These are phyloP conservation scores for Yamadazyma tumulicola DNA, from an alignment of 805 yeast genomes.

Conservation along the genomic window DNA sequence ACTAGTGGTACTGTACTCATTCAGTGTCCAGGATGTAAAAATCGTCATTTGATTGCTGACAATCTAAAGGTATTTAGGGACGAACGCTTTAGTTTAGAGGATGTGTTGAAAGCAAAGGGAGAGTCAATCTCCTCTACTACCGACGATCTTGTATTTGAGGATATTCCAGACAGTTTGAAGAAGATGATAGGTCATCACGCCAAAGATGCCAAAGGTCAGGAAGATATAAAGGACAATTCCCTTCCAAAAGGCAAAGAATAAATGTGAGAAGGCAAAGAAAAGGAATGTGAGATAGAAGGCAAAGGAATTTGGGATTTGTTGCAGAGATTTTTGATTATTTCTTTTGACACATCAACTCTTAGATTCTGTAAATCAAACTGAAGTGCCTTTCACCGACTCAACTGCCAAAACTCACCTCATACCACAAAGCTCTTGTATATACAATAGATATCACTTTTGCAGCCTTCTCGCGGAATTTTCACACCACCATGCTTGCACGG, in stretches of 20 bases:
- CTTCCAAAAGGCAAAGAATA: constrained; percentile 9
- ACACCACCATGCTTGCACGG: no score
- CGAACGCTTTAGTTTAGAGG: constrained; percentile 70
- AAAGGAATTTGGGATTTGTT: no score
- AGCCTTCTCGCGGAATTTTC: no score
- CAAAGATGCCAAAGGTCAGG: constrained; percentile 58
- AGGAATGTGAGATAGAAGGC: no score
- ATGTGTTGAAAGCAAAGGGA: constrained; percentile 71
- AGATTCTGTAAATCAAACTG: no score
- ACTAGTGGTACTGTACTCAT: constrained; percentile 80
- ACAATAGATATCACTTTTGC: no score
- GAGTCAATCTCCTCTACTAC: constrained; percentile 63
- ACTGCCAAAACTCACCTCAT: no score
- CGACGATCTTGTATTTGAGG: constrained; percentile 67
- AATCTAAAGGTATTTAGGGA: constrained; percentile 70
- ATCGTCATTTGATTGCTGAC: constrained; percentile 88
- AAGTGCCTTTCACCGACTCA: no score
- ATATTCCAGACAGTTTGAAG: constrained; percentile 57
- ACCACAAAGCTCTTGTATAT: no score
- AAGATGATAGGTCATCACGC: constrained; percentile 60
- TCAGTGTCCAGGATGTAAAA: constrained; percentile 88
- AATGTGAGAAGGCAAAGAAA: neutral
- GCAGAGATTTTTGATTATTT: no score
- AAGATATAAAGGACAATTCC: constrained; percentile 8
- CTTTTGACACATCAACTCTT: no score